Percentiles rank a stretch among this genome's conserved stretches.
Conservation (phyloP, 2,329 filamentous ascomycete species). For the Thielaviopsis punctulata region DNA sequence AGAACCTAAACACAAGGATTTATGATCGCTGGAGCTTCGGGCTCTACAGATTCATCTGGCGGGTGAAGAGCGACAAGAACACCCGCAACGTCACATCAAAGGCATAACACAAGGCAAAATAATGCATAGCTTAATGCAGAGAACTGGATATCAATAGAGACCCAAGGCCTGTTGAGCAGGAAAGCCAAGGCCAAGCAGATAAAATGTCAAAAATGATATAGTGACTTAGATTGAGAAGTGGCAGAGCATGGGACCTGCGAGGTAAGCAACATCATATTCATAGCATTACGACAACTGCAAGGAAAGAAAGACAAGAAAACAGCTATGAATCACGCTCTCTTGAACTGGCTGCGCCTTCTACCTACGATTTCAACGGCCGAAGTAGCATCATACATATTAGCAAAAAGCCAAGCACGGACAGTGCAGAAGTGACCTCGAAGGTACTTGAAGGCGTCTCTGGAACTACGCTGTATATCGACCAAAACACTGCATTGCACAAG, state of each 20-base stretch:
- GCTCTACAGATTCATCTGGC: neutral
- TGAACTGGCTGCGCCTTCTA: too few species aligned
- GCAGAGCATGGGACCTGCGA: too few species aligned
- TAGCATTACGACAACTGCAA: neutral
- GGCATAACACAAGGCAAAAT: neutral
- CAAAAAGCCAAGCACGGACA: neutral
- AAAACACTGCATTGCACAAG: neutral
- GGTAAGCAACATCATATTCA: too few species aligned
- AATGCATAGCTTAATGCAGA: neutral
- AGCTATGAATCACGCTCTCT: too few species aligned
- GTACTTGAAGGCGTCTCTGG: neutral
- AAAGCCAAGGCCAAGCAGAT: too few species aligned
- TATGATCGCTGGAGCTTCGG: neutral
- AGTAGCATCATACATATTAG: neutral
- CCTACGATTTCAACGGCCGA: too few species aligned
- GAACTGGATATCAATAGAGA: too few species aligned
- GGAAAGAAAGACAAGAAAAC: neutral
- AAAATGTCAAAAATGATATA: too few species aligned
- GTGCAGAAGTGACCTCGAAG: neutral
- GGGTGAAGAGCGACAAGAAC: neutral
- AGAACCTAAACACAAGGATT: neutral
- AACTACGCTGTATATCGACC: neutral
- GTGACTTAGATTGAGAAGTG: too few species aligned
- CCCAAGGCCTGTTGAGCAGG: neutral
- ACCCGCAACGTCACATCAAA: neutral